Evolutionary conservation across 345 rosid species (phyloP).

Genomic region (Corchorus olitorius): DNA sequence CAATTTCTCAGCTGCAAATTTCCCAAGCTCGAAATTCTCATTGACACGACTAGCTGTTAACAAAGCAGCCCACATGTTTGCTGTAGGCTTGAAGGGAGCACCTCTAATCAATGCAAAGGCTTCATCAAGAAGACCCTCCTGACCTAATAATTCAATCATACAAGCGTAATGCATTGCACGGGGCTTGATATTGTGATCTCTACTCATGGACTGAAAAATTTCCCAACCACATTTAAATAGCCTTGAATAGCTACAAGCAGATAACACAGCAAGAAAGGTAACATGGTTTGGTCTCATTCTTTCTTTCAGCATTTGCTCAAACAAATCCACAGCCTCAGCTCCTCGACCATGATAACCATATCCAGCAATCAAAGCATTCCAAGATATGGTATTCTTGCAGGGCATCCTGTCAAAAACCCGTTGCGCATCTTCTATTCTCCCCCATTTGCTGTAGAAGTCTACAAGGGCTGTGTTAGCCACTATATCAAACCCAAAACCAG

Average conservation of each 20-base stretch:
- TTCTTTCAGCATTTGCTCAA: constrained; percentile 60
- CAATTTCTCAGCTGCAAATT: constrained; percentile 75
- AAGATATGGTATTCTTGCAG: constrained; percentile 65
- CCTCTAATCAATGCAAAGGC: constrained; percentile 69
- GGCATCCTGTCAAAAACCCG: constrained; percentile 69
- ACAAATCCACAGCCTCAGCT: constrained; percentile 63
- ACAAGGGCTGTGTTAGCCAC: constrained; percentile 80
- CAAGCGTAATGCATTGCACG: constrained; percentile 88
- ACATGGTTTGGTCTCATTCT: constrained; percentile 70
- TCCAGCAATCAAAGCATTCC: constrained; percentile 91
- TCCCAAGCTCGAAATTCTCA: constrained; percentile 76
- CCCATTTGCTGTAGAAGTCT: constrained; percentile 97
- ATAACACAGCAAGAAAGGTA: constrained; percentile 74
- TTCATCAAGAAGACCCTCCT: constrained; percentile 79
- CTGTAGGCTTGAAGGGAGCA: constrained; percentile 69
- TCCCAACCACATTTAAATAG: constrained; percentile 74
- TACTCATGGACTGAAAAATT: constrained; percentile 66
- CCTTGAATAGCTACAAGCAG: constrained; percentile 80
- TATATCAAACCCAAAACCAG: constrained; percentile 67
- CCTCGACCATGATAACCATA: constrained; percentile 81
- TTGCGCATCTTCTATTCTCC: constrained; percentile 75
- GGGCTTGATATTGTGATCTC: constrained; percentile 65
- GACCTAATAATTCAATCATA: constrained; percentile 78
- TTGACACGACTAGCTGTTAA: constrained; percentile 79
- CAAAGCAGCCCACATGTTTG: constrained; percentile 93